A percentile compares a stretch with the other conserved stretches of the same genome.
These are phyloP conservation scores for Nidularia pulvinata DNA, from an alignment of 768 basidiomycete genomes.

Conservation along the genomic window DNA sequence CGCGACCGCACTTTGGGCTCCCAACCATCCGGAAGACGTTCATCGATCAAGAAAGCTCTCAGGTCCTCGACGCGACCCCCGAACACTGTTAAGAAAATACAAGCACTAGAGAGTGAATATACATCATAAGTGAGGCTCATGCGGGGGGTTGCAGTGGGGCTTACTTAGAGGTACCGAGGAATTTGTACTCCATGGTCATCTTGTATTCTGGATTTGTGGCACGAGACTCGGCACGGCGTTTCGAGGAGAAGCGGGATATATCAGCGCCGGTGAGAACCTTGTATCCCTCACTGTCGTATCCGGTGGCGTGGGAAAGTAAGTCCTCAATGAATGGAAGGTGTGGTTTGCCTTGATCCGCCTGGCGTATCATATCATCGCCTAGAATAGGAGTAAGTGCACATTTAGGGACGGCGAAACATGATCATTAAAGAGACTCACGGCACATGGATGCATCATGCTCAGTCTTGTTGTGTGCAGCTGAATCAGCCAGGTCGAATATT, in stretches of 20 bases:
- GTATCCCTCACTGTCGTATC: conserved; percentile 48
- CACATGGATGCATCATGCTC: conserved; percentile 69
- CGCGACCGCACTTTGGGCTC: conserved; percentile 54
- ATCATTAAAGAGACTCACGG: conserved; percentile 25
- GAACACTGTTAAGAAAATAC: conserved; percentile 63
- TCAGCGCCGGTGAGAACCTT: conserved; percentile 53
- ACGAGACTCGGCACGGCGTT: conserved; percentile 59
- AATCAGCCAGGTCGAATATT: conserved; percentile 63
- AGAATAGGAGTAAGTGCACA: neutral
- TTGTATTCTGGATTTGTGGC: conserved; percentile 56
- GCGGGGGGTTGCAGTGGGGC: conserved; percentile 18
- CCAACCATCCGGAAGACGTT: conserved; percentile 72
- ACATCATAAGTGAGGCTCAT: conserved; percentile 60
- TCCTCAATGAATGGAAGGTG: conserved; percentile 52
- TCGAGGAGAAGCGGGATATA: conserved; percentile 53
- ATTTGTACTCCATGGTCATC: conserved; percentile 47
- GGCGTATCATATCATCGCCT: conserved; percentile 53
- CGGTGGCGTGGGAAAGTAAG: conserved; percentile 57
- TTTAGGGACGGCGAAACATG: neutral
- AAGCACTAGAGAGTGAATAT: too few relatives aligned
- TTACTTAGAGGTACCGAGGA: conserved; percentile 71
- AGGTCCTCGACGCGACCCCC: conserved; percentile 63
- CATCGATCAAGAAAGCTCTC: conserved; percentile 55
- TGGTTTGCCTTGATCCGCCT: conserved; percentile 50
- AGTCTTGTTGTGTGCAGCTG: conserved; percentile 75